Percentiles rank a stretch among this genome's conserved stretches.
phyloP scores from a whole-genome alignment of 345 rosid species.

The Salix purpurea region DNA sequence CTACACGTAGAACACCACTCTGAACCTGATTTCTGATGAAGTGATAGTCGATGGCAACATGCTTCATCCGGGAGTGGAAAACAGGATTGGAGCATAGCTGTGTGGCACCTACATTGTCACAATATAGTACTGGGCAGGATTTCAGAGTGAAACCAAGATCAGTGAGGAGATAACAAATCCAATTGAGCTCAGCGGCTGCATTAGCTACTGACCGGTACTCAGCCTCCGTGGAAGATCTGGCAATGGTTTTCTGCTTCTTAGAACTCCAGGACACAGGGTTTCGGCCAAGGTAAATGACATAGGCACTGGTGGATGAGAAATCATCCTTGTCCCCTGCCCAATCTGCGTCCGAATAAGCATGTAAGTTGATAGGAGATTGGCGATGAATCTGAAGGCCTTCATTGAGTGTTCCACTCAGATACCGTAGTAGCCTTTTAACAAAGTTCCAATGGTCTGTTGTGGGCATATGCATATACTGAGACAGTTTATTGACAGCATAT shows the following conservation, averaged over 20 bases:
- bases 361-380: background rate
- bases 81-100: too few relatives aligned
- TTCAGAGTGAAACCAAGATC: too few relatives aligned
- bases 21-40: too few relatives aligned
- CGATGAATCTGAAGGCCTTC: background rate
- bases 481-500: background rate
- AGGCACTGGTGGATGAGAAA: rapidly evolving
- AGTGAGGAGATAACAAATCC: too few relatives aligned
- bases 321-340: background rate
- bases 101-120: background rate
- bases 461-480: background rate
- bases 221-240: too few relatives aligned
- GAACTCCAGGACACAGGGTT: background rate
- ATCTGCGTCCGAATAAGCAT: rapidly evolving
- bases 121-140: background rate
- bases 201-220: too few relatives aligned
- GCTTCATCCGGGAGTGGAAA: too few relatives aligned
- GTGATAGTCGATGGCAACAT: too few relatives aligned
- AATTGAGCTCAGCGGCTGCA: too few relatives aligned
- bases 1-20: too few relatives aligned
- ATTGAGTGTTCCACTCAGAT: background rate
- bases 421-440: too few relatives aligned
- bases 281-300: rapidly evolving
- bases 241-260: background rate
- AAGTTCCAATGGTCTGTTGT: background rate